phyloP scores from a whole-genome alignment of 176 grass and related monocot species.

The Guadua angustifolia region DNA sequence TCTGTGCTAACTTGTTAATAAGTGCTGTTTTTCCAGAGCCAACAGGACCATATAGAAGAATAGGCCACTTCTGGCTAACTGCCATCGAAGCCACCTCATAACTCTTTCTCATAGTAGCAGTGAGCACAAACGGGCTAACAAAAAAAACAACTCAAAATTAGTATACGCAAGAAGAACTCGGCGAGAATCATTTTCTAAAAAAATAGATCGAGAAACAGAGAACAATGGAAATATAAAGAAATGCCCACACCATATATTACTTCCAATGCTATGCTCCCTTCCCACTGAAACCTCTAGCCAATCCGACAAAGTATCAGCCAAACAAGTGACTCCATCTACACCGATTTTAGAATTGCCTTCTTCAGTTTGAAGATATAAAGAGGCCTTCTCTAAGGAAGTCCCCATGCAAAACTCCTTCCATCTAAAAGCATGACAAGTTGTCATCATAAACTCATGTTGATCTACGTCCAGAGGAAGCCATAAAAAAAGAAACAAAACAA shows the following conservation, averaged over 20 bases:
- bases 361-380: constrained; percentile 67
- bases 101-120: constrained; percentile 66
- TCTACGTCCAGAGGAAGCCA: constrained; percentile 37
- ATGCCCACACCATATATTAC: constrained; percentile 53
- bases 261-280: constrained; percentile 40
- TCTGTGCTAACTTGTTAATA: constrained; percentile 69
- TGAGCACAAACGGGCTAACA: constrained; percentile 72
- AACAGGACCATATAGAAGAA: constrained; percentile 88
- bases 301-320: constrained; percentile 57
- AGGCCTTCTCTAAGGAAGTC: constrained; percentile 89
- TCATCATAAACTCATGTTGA: neutral
- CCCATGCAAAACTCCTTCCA: constrained; percentile 84
- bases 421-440: constrained; percentile 52
- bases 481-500: neutral
- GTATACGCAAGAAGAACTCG: constrained; percentile 25
- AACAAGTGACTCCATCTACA: constrained; percentile 44
- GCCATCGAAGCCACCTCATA: constrained; percentile 79
- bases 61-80: constrained; percentile 79
- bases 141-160: constrained; percentile 22
- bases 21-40: constrained; percentile 90
- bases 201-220: neutral
- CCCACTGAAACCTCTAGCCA: constrained; percentile 36
- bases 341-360: constrained; percentile 22
- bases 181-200: neutral
- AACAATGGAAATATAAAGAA: constrained; percentile 20